Evolutionary conservation across 306 rosid genomes (phyloP).

Genomic region (Sechiopsis laciniata): DNA sequence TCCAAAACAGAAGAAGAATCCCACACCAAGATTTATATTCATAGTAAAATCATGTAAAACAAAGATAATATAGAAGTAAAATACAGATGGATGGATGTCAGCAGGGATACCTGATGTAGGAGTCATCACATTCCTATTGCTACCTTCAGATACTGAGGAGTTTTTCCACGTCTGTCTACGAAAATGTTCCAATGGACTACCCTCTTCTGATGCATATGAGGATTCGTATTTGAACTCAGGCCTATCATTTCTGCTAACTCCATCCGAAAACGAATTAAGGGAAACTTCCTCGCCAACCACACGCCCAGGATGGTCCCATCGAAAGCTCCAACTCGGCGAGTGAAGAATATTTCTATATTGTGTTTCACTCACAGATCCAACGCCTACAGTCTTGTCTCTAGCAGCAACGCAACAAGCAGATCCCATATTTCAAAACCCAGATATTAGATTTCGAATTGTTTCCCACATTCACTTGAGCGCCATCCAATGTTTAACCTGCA

Average conservation of each 20-base stretch:
- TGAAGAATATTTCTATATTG: slow-evolving; percentile 39
- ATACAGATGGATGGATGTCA: not conserved
- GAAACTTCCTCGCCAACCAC: slow-evolving; percentile 53
- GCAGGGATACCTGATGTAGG: slow-evolving; percentile 37
- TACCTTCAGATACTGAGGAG: slow-evolving; percentile 37
- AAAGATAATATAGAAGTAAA: not conserved
- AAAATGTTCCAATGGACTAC: slow-evolving; percentile 42
- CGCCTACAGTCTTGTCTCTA: slow-evolving; percentile 47
- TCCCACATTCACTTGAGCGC: slow-evolving; percentile 8
- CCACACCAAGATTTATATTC: not conserved
- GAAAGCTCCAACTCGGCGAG: slow-evolving; percentile 60
- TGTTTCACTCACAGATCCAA: slow-evolving; percentile 39
- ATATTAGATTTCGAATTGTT: slow-evolving; percentile 4
- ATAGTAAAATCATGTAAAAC: not conserved
- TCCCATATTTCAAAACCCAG: slow-evolving; percentile 36
- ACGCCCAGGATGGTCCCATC: slow-evolving; percentile 57
- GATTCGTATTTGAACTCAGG: slow-evolving; percentile 45
- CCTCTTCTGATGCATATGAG: slow-evolving; percentile 39
- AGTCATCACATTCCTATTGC: slow-evolving; percentile 30
- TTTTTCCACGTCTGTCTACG: slow-evolving; percentile 31
- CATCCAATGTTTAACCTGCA: not conserved
- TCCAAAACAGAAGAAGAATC: not conserved
- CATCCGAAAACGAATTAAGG: slow-evolving; percentile 41
- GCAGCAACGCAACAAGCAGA: slow-evolving; percentile 58
- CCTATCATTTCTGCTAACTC: slow-evolving; percentile 38